Evolutionary conservation across 306 rosid genomes (phyloP), one percentile per base, ranked within the genome.

Genomic region (Senna siamea): DNA sequence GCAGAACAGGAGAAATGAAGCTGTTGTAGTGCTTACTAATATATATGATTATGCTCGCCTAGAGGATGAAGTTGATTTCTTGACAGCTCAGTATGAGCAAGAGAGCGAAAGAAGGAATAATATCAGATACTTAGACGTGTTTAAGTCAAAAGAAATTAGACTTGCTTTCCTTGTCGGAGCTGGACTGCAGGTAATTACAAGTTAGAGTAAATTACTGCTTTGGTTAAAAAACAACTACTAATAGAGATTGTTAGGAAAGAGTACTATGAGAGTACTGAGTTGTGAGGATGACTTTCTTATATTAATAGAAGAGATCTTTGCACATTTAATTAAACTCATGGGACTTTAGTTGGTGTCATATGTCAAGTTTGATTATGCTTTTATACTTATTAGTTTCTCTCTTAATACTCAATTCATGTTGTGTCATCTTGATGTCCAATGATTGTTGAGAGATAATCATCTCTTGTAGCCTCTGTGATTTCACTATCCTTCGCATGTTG

Each of bases 151-250:
- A 80, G 93, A 92, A 89, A 90, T 87, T 82, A 76, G 94, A 75
- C 79, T 90, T 35, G 92, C 98, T n/a, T 92, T 92, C 85, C 52
- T 92, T 15, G 96, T 87, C 41, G 98, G 96, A 69, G 98, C 84
- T 15, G 96, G 96, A 74, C 85, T 92, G 71, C 87, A 85, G 97
- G 98, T 93, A 90, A 58, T 54, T 48, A 62, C 76, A 57, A 58
- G 32, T 22, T n/a, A n/a, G n/a, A n/a, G n/a, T n/a, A n/a, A n/a
- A n/a, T n/a, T n/a, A n/a, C n/a, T n/a, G n/a, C n/a, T n/a, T n/a
- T n/a, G n/a, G n/a, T n/a, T n/a, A n/a, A n/a, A n/a, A n/a, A n/a
- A n/a, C n/a, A 18, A 6, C 6, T 35, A 19, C 14, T 60, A 34
- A 5, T 5, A 17, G 68, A 62, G 68, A 10, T 18, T 13, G 5